Evolutionary conservation across 192 early-diverging fungal genomes (phyloP).

Genomic region (Coemansia reversa): DNA sequence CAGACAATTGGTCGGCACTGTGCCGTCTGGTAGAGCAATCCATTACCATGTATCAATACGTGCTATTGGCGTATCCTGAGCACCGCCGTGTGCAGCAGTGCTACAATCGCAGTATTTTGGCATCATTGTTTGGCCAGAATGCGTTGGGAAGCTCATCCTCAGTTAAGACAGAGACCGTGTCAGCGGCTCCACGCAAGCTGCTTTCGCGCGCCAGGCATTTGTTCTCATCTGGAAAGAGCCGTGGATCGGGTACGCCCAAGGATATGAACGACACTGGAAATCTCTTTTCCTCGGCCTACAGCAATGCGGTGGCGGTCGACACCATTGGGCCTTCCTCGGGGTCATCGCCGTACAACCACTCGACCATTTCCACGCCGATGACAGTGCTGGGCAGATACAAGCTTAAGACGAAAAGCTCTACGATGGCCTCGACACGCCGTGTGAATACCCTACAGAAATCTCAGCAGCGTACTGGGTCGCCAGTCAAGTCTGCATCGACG

Average conservation of each 20-base stretch:
- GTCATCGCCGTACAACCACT: conserved; percentile 36
- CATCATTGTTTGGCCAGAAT: conserved; percentile 53
- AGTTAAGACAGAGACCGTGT: conserved; percentile 39
- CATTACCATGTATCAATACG: conserved; percentile 48
- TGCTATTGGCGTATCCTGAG: conserved; percentile 49
- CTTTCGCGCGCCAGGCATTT: conserved; percentile 50
- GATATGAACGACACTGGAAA: conserved; percentile 18
- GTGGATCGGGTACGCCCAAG: conserved; percentile 11
- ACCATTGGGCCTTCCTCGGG: conserved; percentile 34
- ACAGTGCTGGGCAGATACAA: conserved; percentile 53
- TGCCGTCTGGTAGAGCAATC: conserved; percentile 52
- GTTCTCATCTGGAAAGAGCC: conserved; percentile 42
- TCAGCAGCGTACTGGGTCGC: conserved; percentile 10
- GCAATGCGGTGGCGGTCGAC: conserved; percentile 35
- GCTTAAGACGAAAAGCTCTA: conserved; percentile 45
- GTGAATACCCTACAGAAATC: conserved; percentile 23
- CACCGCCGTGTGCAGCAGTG: conserved; percentile 54
- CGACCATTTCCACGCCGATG: conserved; percentile 46
- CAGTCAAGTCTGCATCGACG: conserved; percentile 22
- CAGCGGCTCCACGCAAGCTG: conserved; percentile 49
- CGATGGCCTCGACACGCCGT: conserved; percentile 37
- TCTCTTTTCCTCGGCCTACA: conserved; percentile 44
- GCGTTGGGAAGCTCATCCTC: conserved; percentile 47
- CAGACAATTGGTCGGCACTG: conserved; percentile 47
- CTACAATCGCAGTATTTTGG: conserved; percentile 55